Base-by-base conservation (phyloP, 768 basidiomycete species). In the Collybia sordida region DNA sequence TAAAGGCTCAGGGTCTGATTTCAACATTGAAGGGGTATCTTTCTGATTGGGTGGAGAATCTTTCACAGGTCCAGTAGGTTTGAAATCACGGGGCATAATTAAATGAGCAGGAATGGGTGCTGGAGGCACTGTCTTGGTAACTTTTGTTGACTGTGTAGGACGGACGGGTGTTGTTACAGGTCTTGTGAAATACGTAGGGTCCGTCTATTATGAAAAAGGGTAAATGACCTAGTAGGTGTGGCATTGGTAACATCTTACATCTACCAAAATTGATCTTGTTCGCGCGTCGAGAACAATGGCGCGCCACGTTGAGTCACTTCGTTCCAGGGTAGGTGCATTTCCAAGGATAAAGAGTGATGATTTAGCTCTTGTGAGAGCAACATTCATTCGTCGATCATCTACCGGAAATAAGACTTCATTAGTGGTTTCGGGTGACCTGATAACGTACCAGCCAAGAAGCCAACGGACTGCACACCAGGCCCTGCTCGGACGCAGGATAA, bases 401-500 rank as follows among this genome's bases (percentile, higher is more conserved):
- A 35, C 38, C 24, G 6, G n/a, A 18, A 31, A 31, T 31, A 14
- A 31, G 31, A 31, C 14, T 31, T 14, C 9, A 31, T 11, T 2
- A 31, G 45, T 7, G 48, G 12, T 27, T 12, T n/a, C 14, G 18
- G n/a, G n/a, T n/a, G n/a, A n/a, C n/a, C 50, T 28, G 46, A 12
- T 19, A 9, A 36, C 63, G 37, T 57, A 86, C 90, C 93, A 56
- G 84, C 79, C 59, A 98, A 78, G 74, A 98, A 98, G 51, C 97
- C 97, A 47, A 98, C 82, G 0, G 74, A 81, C 50, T 80, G 78
- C 17, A 93, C 66, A n/a, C 88, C 86, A 15, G 90, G 85, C 4
- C 97, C 94, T 8, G 93, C 90, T 54, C 97, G 84, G 17, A 98
- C 97, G 64, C 94, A 97, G 3, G 97, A 98, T 17, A 99, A 77